Percentiles rank a stretch among this genome's conserved stretches.
Evolutionary conservation across 768 basidiomycete genomes (phyloP).

Genomic region (Trametes elegans): DNA sequence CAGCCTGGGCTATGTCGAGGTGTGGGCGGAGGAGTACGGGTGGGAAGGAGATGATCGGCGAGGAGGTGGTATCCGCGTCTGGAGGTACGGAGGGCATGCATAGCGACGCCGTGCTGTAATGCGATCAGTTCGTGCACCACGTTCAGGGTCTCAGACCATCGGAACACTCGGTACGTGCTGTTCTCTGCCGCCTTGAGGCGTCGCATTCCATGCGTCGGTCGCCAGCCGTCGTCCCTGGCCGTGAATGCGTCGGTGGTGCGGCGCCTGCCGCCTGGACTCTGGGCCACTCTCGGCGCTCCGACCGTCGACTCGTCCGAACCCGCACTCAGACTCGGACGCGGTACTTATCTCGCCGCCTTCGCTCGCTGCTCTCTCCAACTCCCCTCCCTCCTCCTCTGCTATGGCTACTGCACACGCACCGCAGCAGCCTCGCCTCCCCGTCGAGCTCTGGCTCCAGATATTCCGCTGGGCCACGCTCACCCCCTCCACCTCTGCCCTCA

Average conservation of each 20-base stretch:
- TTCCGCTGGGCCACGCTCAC: slow-evolving; percentile 29
- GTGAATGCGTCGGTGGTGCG: neutral
- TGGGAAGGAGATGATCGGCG: slow-evolving; percentile 27
- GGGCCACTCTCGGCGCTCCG: neutral
- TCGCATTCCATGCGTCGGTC: too few species aligned
- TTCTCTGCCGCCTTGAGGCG: neutral
- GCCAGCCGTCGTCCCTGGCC: too few species aligned
- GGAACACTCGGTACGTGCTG: neutral
- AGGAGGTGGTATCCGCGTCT: slow-evolving; percentile 27
- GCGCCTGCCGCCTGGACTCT: neutral
- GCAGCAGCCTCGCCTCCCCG: slow-evolving; percentile 21
- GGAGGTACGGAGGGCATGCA: slow-evolving; percentile 5
- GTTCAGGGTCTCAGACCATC: neutral
- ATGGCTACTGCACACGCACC: neutral
- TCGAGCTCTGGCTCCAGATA: slow-evolving; percentile 29
- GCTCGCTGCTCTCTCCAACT: neutral
- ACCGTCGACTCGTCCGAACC: neutral
- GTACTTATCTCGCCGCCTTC: neutral
- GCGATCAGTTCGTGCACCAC: neutral
- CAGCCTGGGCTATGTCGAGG: slow-evolving; percentile 18
- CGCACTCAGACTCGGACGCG: neutral
- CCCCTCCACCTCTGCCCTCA: slow-evolving; percentile 37
- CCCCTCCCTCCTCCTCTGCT: neutral
- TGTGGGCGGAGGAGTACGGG: slow-evolving; percentile 25
- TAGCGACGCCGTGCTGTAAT: neutral